Evolutionary conservation across 2,329 filamentous ascomycete genomes (phyloP), one percentile per base, ranked within the genome.

Genomic region (Nectriaceae sp.): DNA sequence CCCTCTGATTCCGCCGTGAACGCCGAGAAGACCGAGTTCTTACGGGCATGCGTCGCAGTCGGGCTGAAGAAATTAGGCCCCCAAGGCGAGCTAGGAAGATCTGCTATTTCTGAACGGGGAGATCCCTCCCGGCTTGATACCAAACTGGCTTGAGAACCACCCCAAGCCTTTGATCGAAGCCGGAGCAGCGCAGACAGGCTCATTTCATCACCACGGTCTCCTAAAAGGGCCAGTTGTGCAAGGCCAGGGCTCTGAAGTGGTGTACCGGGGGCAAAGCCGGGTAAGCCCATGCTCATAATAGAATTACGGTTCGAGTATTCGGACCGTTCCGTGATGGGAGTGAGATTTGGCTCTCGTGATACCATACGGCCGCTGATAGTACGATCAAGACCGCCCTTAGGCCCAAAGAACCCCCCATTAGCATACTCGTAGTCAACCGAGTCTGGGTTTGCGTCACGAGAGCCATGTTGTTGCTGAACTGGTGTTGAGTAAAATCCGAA

Each of bases 301-400:
- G 89, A 95, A 65, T 97, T 97, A 38, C 94, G 84, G 50, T 95
- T 96, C 36, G 90, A 96, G 75, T 96, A 97, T 70, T 99, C 94
- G 50, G 90, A 96, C 11, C 92, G 83, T 67, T 97, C 94, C 0
- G 93, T 97, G 60, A 99, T 97, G 5, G 94, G 94, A 1, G 94
- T 97, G 40, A 99, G 74, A 61, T 94, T 97, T 1, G 94, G 93
- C 65, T 97, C 93, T 35, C 88, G 83, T 18, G 89, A 88, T 22
- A 86, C 83, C 43, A 85, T 77, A 13, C 85, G 83, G 18, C 89
- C 91, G 55, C 88, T 94, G 46, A 83, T 83, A 53, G 79, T 86
- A 29, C 90, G 83, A 49, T 85, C 79, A 15, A 87, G 70, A n/a
- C 63, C 60, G 3, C 87, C 87, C 18, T 87, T 84, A 1, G 88